A percentile compares a stretch with the other conserved stretches of the same genome.
Conservation (phyloP, 345 rosid species). For the Eucalyptus camaldulensis region DNA sequence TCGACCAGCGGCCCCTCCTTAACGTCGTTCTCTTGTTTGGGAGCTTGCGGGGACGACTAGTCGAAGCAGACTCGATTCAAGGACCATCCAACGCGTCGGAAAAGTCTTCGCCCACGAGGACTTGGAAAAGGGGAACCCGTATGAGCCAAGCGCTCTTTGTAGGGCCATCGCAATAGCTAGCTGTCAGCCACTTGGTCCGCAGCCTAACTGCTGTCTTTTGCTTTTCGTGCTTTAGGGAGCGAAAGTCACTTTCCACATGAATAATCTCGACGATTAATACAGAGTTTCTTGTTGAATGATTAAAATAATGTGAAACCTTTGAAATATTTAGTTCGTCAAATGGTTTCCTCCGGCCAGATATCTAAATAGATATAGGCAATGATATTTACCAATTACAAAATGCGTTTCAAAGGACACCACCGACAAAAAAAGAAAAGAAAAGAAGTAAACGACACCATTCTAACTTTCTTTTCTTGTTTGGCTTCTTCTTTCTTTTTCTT, state of each 20-base stretch:
- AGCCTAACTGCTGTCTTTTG: background rate
- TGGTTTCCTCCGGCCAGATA: background rate
- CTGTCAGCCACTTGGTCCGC: background rate
- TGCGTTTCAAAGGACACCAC: background rate
- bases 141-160: background rate
- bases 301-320: background rate
- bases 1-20: background rate
- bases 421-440: no score
- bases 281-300: background rate
- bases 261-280: background rate
- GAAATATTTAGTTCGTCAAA: background rate
- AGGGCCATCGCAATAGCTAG: background rate
- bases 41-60: background rate
- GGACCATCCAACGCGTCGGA: background rate
- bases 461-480: background rate
- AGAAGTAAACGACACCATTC: background rate
- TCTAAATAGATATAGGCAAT: background rate
- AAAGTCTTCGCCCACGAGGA: background rate
- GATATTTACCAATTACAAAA: background rate
- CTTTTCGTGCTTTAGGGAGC: background rate
- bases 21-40: background rate
- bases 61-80: background rate
- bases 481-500: rapidly evolving
- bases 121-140: background rate
- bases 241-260: background rate